phyloP scores from a whole-genome alignment of 2,329 filamentous ascomycete species.

The Penicillium sp. region DNA sequence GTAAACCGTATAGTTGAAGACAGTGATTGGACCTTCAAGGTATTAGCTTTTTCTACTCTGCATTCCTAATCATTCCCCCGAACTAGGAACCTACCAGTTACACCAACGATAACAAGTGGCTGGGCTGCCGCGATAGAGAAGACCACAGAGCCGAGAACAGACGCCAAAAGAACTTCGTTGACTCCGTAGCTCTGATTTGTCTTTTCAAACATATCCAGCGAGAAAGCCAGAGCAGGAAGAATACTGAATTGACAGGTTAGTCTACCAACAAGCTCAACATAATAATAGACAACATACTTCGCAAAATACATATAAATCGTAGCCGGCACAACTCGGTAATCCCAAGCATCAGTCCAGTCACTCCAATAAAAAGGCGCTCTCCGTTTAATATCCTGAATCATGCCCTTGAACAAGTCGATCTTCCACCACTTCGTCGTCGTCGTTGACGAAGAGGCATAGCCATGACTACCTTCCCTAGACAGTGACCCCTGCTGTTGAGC shows the following conservation, averaged over 20 bases:
- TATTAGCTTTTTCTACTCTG: conserved; percentile 14
- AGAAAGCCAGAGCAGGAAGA: conserved; percentile 81
- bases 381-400: conserved; percentile 71
- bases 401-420: conserved; percentile 70
- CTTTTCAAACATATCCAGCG: conserved; percentile 88
- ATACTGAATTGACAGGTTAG: conserved; percentile 54
- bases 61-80: background rate
- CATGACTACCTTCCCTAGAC: conserved; percentile 13
- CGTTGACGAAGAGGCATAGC: conserved; percentile 14
- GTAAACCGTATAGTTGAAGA: conserved; percentile 92
- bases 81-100: conserved; percentile 57
- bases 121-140: conserved; percentile 78
- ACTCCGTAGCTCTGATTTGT: conserved; percentile 81
- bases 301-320: conserved; percentile 95
- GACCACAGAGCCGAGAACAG: conserved; percentile 75
- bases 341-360: conserved; percentile 84
- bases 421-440: conserved; percentile 61
- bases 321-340: conserved; percentile 81
- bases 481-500: background rate
- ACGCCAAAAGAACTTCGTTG: conserved; percentile 84
- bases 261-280: background rate
- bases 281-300: conserved; percentile 56
- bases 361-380: conserved; percentile 73
- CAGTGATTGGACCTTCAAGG: conserved; percentile 70
- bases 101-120: conserved; percentile 84